Base-by-base conservation (phyloP, 768 basidiomycete species). In the Pleurotus salmoneostramineus region DNA sequence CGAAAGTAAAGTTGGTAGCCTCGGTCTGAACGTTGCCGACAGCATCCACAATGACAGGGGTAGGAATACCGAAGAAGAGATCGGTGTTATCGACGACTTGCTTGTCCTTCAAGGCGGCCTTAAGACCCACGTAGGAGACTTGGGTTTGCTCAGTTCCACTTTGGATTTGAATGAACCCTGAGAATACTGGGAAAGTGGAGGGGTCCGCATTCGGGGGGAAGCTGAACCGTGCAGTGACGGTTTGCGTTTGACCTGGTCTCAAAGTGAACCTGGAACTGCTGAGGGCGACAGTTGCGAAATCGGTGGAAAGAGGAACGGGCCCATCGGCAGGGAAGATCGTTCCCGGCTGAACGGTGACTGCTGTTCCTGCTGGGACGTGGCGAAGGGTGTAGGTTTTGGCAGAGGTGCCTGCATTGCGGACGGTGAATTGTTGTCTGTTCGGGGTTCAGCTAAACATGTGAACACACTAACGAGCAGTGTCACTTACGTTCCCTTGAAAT, bases 321-420 rank as follows among this genome's bases (percentile, higher is more conserved):
- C 61, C 27, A 32, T 56, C 56, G 10, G 43, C 56, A 33, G 56
- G 44, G 33, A 56, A 56, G 14, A 56, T 56, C 6, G 56, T 47
- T 5, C 56, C 80, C 7, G 74, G 64, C 58, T 71, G 66, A 43
- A 81, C 69, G 1, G 82, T 81, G 32, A 77, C 58, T 6, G 80
- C 79, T 6, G 84, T 83, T 3, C 79, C 81, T 35, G 84, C 84
- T n/a, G 84, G 80, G 1, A 82, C 67, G 62, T 87, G 84, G 6
- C 64, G 71, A 17, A 88, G 59, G 15, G 69, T 77, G 69, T 81
- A 83, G 1, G 66, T 74, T 63, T 82, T 78, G 6, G 64, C 48
- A 0, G 69, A 63, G 7, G 59, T 71, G 11, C 79, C 83, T 12
- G 64, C 74, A 67, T 88, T 88, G 59, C 67, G 74, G 57, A 88